Base-by-base conservation (phyloP, 805 yeast species). In the Alloascoidea africana region DNA sequence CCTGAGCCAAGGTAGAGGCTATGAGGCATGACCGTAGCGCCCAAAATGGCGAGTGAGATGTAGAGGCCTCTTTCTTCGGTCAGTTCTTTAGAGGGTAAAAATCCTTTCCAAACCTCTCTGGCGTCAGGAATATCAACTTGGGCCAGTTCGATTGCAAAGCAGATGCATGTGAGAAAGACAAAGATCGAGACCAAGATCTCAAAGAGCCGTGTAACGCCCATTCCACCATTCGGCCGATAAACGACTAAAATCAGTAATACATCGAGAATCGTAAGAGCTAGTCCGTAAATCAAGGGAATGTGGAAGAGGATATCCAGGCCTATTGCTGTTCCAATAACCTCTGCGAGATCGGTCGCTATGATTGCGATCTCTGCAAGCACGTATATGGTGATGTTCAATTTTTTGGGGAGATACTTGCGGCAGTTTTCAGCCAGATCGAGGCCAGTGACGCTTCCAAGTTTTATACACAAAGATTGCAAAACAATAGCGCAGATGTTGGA, bases 21-120 rank as follows among this genome's bases (percentile, higher is more conserved):
- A 52, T 87, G 96, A 4, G 96, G 96, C 96, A 86, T 86, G 17
- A 87, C 89, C 2, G 95, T 86, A 16, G 95, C 94, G 18, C 96
- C 96, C 41, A 87, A 60, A 40, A 87, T 78, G 15, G 95, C 96
- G 47, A 89, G 74, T 44, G 86, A 70, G 37, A 83, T 59, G 49
- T 80, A 84, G 23, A 87, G 57, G 1, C 94, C 96, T 41, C 73
- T 72, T 16, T 69, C 72, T 38, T 68, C 59, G 18, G 73, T 61
- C 53, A 71, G 55, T 16, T 59, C 58, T 35, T 50, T 50, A 3
- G 69, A 62, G 3, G 82, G 82, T 27, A 72, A 46, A 49, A 76
- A 85, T 0, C 95, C 95, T 11, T 63, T 55, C 41, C 81, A 63
- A 2, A 89, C 80, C 17, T 73, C 81, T 42, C 66, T 57, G 0